phyloP scores from a whole-genome alignment of 169 alveolate species.

The Plasmodium adleri region DNA sequence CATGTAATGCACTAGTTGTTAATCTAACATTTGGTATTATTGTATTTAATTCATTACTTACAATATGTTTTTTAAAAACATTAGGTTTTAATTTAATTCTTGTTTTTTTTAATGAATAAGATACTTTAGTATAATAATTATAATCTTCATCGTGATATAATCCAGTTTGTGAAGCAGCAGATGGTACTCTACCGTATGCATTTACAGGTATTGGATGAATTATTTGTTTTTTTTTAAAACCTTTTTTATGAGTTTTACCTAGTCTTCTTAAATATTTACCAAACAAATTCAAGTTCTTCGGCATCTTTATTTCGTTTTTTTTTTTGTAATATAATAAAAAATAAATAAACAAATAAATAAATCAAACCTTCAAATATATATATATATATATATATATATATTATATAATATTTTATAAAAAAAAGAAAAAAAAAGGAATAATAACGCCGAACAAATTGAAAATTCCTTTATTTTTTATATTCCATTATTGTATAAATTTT shows the following conservation, averaged over 20 bases:
- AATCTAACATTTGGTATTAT: constrained; percentile 87
- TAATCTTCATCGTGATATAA: constrained; percentile 91
- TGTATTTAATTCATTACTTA: constrained; percentile 83
- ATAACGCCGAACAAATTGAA: no score
- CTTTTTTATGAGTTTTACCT: constrained; percentile 82
- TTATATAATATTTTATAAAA: no score
- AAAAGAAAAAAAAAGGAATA: no score
- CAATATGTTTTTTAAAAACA: constrained; percentile 85
- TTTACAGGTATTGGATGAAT: constrained; percentile 91
- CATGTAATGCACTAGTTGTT: constrained; percentile 90
- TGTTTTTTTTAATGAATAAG: constrained; percentile 86
- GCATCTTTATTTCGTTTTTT: constrained; percentile 69
- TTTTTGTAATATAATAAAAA: no score
- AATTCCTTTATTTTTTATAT: no score
- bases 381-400: no score
- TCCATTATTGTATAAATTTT: no score
- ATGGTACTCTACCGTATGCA: constrained; percentile 91
- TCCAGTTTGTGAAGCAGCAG: constrained; percentile 92
- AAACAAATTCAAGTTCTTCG: constrained; percentile 81
- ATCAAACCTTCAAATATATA: neutral
- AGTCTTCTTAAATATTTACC: constrained; percentile 86
- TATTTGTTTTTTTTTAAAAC: constrained; percentile 88
- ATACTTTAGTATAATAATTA: constrained; percentile 87
- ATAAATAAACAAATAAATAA: no score
- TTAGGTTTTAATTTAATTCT: constrained; percentile 85